Evolutionary conservation across 305 asterid genomes (phyloP).

Genomic region (Fraxinus sp.): DNA sequence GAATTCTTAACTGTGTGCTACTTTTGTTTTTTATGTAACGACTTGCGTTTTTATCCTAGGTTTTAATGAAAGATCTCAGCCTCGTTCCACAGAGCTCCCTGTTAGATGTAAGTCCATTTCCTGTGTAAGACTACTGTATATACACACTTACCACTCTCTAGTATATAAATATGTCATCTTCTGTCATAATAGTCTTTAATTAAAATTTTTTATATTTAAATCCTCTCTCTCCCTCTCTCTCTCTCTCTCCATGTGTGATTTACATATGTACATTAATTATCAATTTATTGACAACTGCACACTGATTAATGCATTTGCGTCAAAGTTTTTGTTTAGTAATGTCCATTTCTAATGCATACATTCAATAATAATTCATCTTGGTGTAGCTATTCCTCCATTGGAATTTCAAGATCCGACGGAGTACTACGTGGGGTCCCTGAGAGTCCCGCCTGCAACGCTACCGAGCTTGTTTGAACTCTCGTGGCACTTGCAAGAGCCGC

Average conservation of each 20-base stretch:
- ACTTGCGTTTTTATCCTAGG: slow-evolving; percentile 7
- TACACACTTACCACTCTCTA: background rate
- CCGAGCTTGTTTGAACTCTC: slow-evolving; percentile 47
- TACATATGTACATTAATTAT: background rate
- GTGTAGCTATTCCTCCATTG: slow-evolving; percentile 36
- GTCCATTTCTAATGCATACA: background rate
- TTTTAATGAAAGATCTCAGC: slow-evolving; percentile 30
- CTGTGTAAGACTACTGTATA: background rate
- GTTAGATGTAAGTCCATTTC: slow-evolving; percentile 33
- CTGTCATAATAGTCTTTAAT: background rate
- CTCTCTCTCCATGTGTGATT: background rate
- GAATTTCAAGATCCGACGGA: slow-evolving; percentile 50
- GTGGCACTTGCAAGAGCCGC: slow-evolving; percentile 49
- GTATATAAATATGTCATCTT: background rate
- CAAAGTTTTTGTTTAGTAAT: background rate
- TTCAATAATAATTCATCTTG: background rate
- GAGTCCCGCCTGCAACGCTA: slow-evolving; percentile 35
- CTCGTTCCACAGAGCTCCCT: slow-evolving; percentile 32
- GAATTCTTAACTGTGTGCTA: background rate
- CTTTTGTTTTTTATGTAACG: background rate
- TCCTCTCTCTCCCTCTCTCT: background rate
- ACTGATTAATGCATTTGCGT: background rate
- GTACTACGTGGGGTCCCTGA: slow-evolving; percentile 39
- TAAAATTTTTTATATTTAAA: too few species aligned
- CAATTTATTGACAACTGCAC: background rate